These are phyloP conservation scores for Asterella californica DNA, from an alignment of 225 moss, liverwort and hornwort species.

Conservation along the genomic window DNA sequence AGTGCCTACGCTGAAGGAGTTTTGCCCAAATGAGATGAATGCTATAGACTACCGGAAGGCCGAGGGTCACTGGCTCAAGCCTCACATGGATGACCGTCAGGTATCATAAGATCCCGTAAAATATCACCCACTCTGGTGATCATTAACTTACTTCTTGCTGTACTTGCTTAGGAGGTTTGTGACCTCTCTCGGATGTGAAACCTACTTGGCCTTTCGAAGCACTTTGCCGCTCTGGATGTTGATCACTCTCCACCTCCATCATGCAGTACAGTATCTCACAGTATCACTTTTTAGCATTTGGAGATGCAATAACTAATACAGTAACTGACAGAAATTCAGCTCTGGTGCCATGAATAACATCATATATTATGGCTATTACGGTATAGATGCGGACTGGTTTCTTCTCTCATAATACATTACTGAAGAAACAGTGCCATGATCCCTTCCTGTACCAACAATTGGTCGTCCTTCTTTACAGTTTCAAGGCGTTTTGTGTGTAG, in stretches of 20 bases:
- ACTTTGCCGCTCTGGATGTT: background rate
- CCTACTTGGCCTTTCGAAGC: background rate
- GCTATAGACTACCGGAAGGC: conserved; percentile 39
- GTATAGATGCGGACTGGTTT: background rate
- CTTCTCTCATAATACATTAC: background rate
- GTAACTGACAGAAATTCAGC: background rate
- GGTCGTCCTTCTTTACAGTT: background rate
- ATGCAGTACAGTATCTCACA: background rate
- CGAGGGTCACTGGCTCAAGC: conserved; percentile 34
- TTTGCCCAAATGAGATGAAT: conserved; percentile 45
- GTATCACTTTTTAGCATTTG: background rate
- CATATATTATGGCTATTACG: background rate
- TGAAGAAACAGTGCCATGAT: background rate
- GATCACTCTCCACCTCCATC: background rate
- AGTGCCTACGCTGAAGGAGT: conserved; percentile 28
- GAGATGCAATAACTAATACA: background rate
- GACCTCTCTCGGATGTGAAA: background rate
- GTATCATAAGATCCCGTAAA: conserved; percentile 4
- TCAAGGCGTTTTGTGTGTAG: background rate
- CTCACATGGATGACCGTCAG: conserved; percentile 48
- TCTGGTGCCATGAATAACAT: background rate
- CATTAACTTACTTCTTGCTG: too few species aligned
- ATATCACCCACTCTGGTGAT: background rate
- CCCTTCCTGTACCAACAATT: background rate
- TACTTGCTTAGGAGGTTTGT: background rate